These are phyloP conservation scores for Gardenia jasminoides DNA, from an alignment of 257 asterid genomes.

Conservation along the genomic window DNA sequence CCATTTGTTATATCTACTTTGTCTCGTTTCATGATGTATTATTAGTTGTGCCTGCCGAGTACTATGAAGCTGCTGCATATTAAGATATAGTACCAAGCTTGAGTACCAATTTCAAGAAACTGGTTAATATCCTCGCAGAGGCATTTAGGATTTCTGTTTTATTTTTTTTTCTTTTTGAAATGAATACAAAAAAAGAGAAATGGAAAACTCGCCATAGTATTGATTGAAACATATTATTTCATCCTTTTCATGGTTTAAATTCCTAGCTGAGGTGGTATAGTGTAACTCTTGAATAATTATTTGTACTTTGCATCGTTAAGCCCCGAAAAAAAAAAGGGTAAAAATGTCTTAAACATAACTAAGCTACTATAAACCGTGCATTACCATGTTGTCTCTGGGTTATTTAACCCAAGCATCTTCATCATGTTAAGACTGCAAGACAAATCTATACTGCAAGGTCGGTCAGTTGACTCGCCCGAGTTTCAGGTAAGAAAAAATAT, in stretches of 20 bases:
- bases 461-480: no score
- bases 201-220: neutral
- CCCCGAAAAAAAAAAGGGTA: no score
- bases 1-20: neutral
- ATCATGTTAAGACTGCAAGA: no score
- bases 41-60: neutral
- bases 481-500: no score
- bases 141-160: neutral
- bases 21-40: neutral
- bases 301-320: neutral
- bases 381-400: no score
- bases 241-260: neutral
- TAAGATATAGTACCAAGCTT: neutral
- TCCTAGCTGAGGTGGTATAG: neutral
- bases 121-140: neutral
- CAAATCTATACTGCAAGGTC: no score
- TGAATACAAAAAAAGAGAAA: no score
- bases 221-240: no score
- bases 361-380: no score
- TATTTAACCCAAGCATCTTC: no score
- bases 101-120: neutral
- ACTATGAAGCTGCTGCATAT: neutral
- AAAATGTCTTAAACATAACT: no score
- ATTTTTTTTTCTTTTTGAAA: no score
- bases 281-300: neutral